phyloP scores from a whole-genome alignment of 2,329 filamentous ascomycete genomes.

The Lasiodiplodia theobromae region DNA sequence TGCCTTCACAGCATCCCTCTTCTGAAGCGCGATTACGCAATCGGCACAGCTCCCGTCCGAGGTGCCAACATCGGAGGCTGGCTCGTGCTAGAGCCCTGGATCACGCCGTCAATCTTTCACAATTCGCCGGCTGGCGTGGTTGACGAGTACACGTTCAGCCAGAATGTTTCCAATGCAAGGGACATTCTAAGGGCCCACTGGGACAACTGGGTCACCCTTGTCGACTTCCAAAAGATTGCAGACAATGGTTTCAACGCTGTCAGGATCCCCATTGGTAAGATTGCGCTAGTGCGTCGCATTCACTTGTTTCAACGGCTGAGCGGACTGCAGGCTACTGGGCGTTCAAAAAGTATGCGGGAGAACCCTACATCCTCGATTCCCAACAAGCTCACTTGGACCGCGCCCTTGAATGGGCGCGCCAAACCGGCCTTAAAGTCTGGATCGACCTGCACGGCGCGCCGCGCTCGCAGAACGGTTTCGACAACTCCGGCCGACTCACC shows the following conservation, averaged over 20 bases:
- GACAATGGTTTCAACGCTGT: slow-evolving; percentile 65
- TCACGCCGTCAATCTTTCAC: slow-evolving; percentile 65
- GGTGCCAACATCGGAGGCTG: slow-evolving; percentile 61
- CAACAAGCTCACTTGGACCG: slow-evolving; percentile 59
- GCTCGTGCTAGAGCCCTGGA: slow-evolving; percentile 61
- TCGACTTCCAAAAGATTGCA: slow-evolving; percentile 65
- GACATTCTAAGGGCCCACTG: slow-evolving; percentile 57
- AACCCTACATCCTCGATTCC: slow-evolving; percentile 61
- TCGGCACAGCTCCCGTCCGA: slow-evolving; percentile 41
- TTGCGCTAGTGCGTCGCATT: not conserved
- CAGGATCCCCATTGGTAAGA: slow-evolving; percentile 60
- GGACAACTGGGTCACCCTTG: slow-evolving; percentile 58
- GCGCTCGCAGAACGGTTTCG: slow-evolving; percentile 66
- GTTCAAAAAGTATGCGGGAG: slow-evolving; percentile 57
- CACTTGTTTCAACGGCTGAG: not conserved
- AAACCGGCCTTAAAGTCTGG: slow-evolving; percentile 61
- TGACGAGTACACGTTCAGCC: slow-evolving; percentile 60
- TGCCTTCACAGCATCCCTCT: slow-evolving; percentile 5
- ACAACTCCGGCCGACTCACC: slow-evolving; percentile 64
- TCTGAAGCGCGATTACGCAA: slow-evolving; percentile 20
- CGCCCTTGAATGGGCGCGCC: slow-evolving; percentile 64
- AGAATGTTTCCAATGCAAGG: slow-evolving; percentile 56
- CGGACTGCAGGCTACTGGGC: slow-evolving; percentile 60
- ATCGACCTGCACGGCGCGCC: slow-evolving; percentile 64
- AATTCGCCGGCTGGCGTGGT: slow-evolving; percentile 43